phyloP scores from a whole-genome alignment of 768 basidiomycete species.

The Trichaptum fuscoviolaceum region DNA sequence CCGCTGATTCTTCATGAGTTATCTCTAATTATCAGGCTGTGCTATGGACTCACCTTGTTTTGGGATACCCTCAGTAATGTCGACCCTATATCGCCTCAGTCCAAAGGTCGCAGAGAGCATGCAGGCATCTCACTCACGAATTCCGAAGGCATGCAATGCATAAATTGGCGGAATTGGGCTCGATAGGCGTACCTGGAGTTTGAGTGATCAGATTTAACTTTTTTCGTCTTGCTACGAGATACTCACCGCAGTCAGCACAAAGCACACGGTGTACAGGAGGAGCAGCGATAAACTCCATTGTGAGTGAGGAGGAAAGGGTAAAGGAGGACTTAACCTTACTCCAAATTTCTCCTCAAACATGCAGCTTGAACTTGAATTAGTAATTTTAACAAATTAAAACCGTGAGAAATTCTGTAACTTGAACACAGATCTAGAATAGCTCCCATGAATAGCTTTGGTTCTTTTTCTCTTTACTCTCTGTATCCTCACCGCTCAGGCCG shows the following conservation, averaged over 20 bases:
- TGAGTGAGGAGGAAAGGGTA: neutral
- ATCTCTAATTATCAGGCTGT: slow-evolving; percentile 3
- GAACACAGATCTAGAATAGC: no score
- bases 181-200: slow-evolving; percentile 69
- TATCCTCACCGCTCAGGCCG: no score
- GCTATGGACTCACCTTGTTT: slow-evolving; percentile 70
- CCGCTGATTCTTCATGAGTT: slow-evolving; percentile 42
- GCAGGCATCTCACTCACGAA: slow-evolving; percentile 47
- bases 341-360: neutral
- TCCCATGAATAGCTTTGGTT: no score
- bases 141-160: slow-evolving; percentile 87
- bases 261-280: slow-evolving; percentile 78
- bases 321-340: neutral
- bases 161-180: slow-evolving; percentile 88
- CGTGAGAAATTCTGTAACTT: no score
- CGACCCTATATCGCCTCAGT: slow-evolving; percentile 48
- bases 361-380: neutral
- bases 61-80: slow-evolving; percentile 97
- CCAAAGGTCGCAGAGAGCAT: neutral
- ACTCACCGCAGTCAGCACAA: slow-evolving; percentile 82
- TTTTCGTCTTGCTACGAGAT: neutral
- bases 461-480: no score
- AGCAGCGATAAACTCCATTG: slow-evolving; percentile 75
- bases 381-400: neutral
- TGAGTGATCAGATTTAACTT: slow-evolving; percentile 9